Base-by-base conservation (phyloP, 2,329 filamentous ascomycete genomes). In the Orbilia quercus region DNA sequence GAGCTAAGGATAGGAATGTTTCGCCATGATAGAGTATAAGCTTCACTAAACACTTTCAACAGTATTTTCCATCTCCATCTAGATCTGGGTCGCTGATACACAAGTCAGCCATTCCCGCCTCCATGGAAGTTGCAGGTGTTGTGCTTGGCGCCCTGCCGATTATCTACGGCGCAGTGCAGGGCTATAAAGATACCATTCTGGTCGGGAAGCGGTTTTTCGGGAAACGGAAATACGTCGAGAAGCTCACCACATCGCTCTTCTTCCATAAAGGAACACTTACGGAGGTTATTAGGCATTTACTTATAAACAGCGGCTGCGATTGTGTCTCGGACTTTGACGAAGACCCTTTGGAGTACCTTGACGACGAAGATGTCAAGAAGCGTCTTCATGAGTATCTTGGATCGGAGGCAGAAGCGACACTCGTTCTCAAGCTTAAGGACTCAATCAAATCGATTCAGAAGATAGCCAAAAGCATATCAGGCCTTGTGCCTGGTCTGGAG, bases 131-230 rank as follows among this genome's bases (percentile, higher is more conserved):
- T 3, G 59, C 59, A 1, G 67, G 67, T 25, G 11, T 72, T 18
- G 67, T 72, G 34, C 60, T 72, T 25, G 67, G 67, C 9, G 67
- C 67, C 4, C 50, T 72, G 40, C 67, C 67, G 22, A 72, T 72
- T 18, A 34, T 72, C 14, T 64, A 58, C 38, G 58, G 51, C 18
- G 51, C 58, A 9, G 59, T 72, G 12, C 50, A 59, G 34, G 31
- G 28, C 25, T 72, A 72, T 42, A 72, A 72, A 25, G 59, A 72
- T 25, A 57, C 58, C 3, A 72, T 58, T n/a, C 47, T 51, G 42
- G 28, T 45, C 18, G 45, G 58, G 7, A 59, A 48, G 14, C 51
- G 58, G 2, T 64, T 64, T 47, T 64, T 72, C 16, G 25, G 40
- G 16, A 72, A 59, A 34, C 54, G 67, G 25, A 36, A 58, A 48